A percentile compares a stretch with the other conserved stretches of the same genome.
These are phyloP conservation scores for Malania oleifera DNA, from an alignment of 164 flowering plant species.

Conservation along the genomic window DNA sequence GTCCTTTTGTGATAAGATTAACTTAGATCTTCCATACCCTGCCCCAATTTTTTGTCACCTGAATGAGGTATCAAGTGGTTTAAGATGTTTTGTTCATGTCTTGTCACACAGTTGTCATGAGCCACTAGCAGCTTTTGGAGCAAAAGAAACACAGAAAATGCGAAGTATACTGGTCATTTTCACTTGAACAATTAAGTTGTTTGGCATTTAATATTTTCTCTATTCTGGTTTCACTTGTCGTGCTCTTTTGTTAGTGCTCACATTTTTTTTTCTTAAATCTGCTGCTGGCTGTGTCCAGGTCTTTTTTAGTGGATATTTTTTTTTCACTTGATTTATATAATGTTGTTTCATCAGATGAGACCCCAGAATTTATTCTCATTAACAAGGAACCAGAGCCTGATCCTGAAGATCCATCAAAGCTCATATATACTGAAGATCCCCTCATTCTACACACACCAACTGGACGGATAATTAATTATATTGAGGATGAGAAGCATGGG, in stretches of 20 bases:
- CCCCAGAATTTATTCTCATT: conserved; percentile 69
- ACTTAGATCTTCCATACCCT: too few species aligned
- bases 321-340: conserved; percentile 3
- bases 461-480: conserved; percentile 66
- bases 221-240: background rate
- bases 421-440: conserved; percentile 65
- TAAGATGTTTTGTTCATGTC: too few species aligned
- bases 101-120: too few species aligned
- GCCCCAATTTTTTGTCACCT: too few species aligned
- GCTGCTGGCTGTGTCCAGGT: too few species aligned
- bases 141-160: too few species aligned
- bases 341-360: conserved; percentile 39
- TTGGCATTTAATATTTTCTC: background rate
- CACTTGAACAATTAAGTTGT: background rate
- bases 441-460: conserved; percentile 70
- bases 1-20: too few species aligned
- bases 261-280: background rate
- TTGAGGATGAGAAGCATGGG: conserved; percentile 81
- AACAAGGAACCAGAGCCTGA: conserved; percentile 84
- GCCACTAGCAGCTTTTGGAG: too few species aligned
- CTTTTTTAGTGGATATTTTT: too few species aligned
- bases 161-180: too few species aligned
- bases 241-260: background rate
- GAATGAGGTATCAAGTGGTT: too few species aligned
- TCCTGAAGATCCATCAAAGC: conserved; percentile 70